Evolutionary conservation across 2,329 filamentous ascomycete species (phyloP).

Genomic region (Venturia oleaginea): DNA sequence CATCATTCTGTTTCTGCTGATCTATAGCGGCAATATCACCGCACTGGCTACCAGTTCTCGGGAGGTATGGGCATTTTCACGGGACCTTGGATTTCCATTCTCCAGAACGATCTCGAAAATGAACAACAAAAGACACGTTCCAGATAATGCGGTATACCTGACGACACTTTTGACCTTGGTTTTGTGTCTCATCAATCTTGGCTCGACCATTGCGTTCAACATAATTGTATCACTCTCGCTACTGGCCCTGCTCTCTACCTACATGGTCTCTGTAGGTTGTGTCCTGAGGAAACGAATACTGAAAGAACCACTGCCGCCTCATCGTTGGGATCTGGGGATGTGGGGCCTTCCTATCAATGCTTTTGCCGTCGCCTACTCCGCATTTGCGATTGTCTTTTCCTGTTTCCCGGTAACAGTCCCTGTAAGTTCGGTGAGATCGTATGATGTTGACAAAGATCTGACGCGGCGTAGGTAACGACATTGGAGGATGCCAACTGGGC

Average conservation of each 20-base stretch:
- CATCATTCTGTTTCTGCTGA: constrained; percentile 29
- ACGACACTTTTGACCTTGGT: constrained; percentile 24
- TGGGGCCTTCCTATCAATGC: constrained; percentile 30
- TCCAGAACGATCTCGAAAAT: constrained; percentile 22
- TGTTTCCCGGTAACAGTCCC: constrained; percentile 22
- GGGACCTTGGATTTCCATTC: constrained; percentile 38
- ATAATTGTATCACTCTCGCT: constrained; percentile 28
- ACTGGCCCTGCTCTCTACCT: constrained; percentile 23
- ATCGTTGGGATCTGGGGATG: constrained; percentile 30
- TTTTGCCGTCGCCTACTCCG: constrained; percentile 26
- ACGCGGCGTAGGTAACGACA: neutral
- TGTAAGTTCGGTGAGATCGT: constrained; percentile 13
- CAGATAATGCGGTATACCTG: constrained; percentile 27
- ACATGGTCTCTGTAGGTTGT: constrained; percentile 24
- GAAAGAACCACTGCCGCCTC: constrained; percentile 19
- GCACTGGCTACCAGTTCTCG: constrained; percentile 40
- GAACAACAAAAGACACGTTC: constrained; percentile 28
- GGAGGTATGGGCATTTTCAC: constrained; percentile 41
- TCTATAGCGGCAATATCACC: constrained; percentile 33
- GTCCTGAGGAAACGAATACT: constrained; percentile 22
- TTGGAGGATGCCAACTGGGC: constrained; percentile 32
- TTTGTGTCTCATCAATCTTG: constrained; percentile 33
- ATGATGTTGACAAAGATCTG: neutral
- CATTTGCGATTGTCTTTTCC: constrained; percentile 17
- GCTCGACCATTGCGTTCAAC: constrained; percentile 31